A percentile compares a stretch with the other conserved stretches of the same genome.
These are phyloP conservation scores for Fusarium pseudonygamai DNA, from an alignment of 2,329 filamentous ascomycete genomes.

Conservation along the genomic window DNA sequence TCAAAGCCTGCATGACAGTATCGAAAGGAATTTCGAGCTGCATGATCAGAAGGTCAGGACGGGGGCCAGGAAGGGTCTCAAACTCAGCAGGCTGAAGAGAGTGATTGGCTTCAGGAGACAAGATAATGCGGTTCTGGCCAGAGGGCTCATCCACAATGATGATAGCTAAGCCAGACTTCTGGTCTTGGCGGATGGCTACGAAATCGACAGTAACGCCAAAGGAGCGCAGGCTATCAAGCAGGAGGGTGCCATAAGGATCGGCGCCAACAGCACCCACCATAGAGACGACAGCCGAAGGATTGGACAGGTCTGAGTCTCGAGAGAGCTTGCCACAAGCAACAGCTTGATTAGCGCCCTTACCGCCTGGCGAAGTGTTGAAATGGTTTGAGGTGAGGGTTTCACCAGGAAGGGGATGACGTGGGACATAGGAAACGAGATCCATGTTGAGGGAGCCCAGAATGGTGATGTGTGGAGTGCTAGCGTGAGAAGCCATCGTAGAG, in stretches of 20 bases:
- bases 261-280: conserved; percentile 81
- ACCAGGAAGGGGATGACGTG: conserved; percentile 82
- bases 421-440: conserved; percentile 88
- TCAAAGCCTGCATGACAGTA: conserved; percentile 71
- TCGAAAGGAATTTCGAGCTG: conserved; percentile 80
- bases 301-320: conserved; percentile 54
- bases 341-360: conserved; percentile 96
- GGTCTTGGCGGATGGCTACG: conserved; percentile 55
- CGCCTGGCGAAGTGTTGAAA: conserved; percentile 84
- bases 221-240: conserved; percentile 66
- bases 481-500: conserved; percentile 31
- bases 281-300: conserved; percentile 59
- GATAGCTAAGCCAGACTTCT: conserved; percentile 75
- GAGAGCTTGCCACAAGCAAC: conserved; percentile 88
- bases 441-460: conserved; percentile 94
- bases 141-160: conserved; percentile 79
- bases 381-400: conserved; percentile 86
- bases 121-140: conserved; percentile 80
- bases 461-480: conserved; percentile 65
- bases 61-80: conserved; percentile 44
- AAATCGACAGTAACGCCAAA: conserved; percentile 70
- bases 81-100: conserved; percentile 52
- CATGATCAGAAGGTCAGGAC: conserved; percentile 74
- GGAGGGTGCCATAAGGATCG: conserved; percentile 70
- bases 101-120: conserved; percentile 77